Base-by-base conservation (phyloP, 2,329 filamentous ascomycete species). In the Aspergillus pseudonomiae region DNA sequence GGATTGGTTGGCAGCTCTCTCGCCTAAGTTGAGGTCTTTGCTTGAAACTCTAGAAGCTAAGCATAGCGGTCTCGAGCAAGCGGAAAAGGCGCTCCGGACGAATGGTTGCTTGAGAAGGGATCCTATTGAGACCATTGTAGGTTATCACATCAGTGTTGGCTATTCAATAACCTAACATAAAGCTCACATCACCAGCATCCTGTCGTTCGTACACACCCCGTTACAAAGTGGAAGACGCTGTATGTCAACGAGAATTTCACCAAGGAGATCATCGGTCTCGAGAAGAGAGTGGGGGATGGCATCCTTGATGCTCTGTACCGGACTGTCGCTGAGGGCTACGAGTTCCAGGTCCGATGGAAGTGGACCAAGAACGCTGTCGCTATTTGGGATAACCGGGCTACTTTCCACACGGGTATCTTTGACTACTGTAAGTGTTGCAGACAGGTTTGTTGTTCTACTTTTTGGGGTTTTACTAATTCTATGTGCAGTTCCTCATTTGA, bases 181-280 rank as follows among this genome's bases (percentile, higher is more conserved):
- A 24, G 12, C 45, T 48, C 24, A 48, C 45, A 26, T 6, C 21
- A 14, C 24, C 21, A 48, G 45, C 45, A 48, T 24, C 45, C 45
- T 2, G 21, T 48, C 45, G 45, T 48, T 16, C 45, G 45, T 7
- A 48, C 45, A 12, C 45, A 48, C 12, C 45, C 45, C 24, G 45
- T 48, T 14, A 78, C 76, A 0, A 74, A 74, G 0, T 61, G 72
- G 46, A 77, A 77, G 57, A 71, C 74, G 2, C 67, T 78, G 2
- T 78, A 73, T 48, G 73, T 78, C 41, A 78, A 78, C 57, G 63
- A 67, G 1, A 74, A 70, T 30, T 77, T 75, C 61, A 76, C 73
- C 21, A 71, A 70, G 34, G 56, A 63, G 9, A 66, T 66, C 6
- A 11, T 66, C 16, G 64, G 62, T 0, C 41, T 64, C 1, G 59